Evolutionary conservation across 305 asterid species (phyloP), one percentile per base, ranked within the genome.

Genomic region (Fraxinus angustifolia): DNA sequence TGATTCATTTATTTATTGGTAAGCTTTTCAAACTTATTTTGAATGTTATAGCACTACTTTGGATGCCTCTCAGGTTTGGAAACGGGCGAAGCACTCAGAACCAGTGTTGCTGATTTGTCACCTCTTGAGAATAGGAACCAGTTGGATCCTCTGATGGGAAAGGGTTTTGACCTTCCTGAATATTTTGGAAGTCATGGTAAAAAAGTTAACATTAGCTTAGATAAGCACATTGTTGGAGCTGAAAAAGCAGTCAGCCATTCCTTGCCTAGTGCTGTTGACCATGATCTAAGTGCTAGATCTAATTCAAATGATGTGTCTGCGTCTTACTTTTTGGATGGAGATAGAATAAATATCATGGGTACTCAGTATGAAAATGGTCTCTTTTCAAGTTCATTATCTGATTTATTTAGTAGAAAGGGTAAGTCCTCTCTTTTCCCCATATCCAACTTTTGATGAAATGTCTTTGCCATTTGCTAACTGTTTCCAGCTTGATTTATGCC

Each of bases 311-410:
- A 80, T 68, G 92, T 90, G 72, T 42, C 89, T n/a, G 81, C 88
- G 38, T 84, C 94, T 48, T 83, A 83, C 77, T 84, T 82, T 76
- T 45, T 85, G 62, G 94, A 88, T 85, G 97, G 92, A 82, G 91
- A 89, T 79, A 90, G 87, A 85, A 74, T 88, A 82, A 90, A 89
- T 83, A 67, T 86, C 50, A 79, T 85, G 90, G 98, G 96, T 45
- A 80, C 90, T 82, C 97, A 91, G 88, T 86, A 85, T 73, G 98
- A 94, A 86, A 96, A 90, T 60, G 91, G 97, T 65, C 98, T 94
- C 85, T 94, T 96, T 83, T 96, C 98, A 38, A 96, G 99, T 91
- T 96, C 99, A 56, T 79, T 92, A 83, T 96, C 99, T 1, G 98
- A 96, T 86, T 77, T 94, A 81, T 91, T 96, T 81, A 89, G 87